Evolutionary conservation across 2,329 filamentous ascomycete genomes (phyloP), one percentile per base, ranked within the genome.

Genomic region (Elsinoe batatas): DNA sequence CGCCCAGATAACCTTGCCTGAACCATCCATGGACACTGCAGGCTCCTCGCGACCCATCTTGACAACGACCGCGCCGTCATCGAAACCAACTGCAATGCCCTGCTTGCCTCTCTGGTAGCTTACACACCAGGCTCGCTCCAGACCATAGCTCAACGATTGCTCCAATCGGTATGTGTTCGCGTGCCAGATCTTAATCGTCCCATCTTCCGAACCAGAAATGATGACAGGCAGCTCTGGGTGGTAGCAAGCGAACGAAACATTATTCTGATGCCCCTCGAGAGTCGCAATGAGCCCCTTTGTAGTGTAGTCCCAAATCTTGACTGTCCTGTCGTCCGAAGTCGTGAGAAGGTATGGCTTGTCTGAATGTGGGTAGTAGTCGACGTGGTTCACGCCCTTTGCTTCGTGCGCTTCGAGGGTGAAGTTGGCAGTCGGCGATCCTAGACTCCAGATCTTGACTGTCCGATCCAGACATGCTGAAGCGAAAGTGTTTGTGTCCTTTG

Each of bases 221-320:
- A 98, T 98, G 62, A 98, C 85, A 2, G 93, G 93, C 49, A 98
- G 77, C 72, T 97, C 91, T 1, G 93, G 93, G 72, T 98, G 93
- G 69, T 97, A 98, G 72, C 91, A 94, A 50, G 93, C 93, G 67
- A 97, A 98, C 2, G 91, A 96, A 47, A 98, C 93, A 67, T 98
- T 98, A 72, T 91, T 95, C 30, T 90, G 95, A 71, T 98, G 93
- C 26, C 93, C 93, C 71, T 98, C 93, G 47, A 98, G 79, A 2
- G 91, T 97, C 30, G 93, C 93, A 68, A 97, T 96, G 61, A 97
- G 78, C 11, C 90, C 93, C 74, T 98, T 98, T 49, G 91, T 97
- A 11, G 91, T 97, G 76, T 98, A 97, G 69, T 98, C 93, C 91
- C 93, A 98, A 56, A 98, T 83, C 78, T 97, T 97, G 64, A 97